phyloP scores from a whole-genome alignment of 345 rosid genomes.

The Arabidopsis suecica region DNA sequence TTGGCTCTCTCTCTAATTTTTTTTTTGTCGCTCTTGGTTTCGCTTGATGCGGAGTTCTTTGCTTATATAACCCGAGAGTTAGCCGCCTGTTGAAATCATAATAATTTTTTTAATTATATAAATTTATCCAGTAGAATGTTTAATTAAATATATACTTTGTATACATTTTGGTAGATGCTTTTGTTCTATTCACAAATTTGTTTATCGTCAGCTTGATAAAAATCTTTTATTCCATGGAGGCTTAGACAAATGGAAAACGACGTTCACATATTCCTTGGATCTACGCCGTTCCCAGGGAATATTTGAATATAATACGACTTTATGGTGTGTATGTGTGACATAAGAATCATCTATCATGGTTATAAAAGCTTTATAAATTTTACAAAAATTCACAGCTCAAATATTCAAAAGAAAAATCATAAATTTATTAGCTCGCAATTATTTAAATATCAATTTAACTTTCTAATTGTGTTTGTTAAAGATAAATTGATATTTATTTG shows the following conservation, averaged over 20 bases:
- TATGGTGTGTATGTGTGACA: constrained; percentile 9
- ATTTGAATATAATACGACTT: constrained; percentile 36
- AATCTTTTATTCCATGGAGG: constrained; percentile 28
- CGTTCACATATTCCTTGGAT: constrained; percentile 45
- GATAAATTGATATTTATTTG: neutral
- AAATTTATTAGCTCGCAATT: neutral
- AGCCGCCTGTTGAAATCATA: constrained; percentile 24
- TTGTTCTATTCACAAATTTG: constrained; percentile 30
- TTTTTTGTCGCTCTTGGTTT: constrained; percentile 49
- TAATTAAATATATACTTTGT: neutral
- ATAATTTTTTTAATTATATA: neutral
- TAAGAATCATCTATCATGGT: constrained; percentile 28
- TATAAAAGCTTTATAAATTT: neutral
- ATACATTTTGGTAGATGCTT: constrained; percentile 33
- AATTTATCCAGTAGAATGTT: neutral
- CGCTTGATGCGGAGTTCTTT: constrained; percentile 29
- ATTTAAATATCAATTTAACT: neutral
- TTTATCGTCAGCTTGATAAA: constrained; percentile 37
- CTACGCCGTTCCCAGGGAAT: constrained; percentile 44
- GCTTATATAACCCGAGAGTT: constrained; percentile 49
- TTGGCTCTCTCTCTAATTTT: constrained; percentile 21
- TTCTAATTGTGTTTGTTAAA: neutral
- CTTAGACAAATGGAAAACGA: constrained; percentile 25
- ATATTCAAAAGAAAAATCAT: neutral
- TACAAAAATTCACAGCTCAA: neutral